Evolutionary conservation across 176 grass and related monocot species (phyloP).

Genomic region (Musa troglodytarum): DNA sequence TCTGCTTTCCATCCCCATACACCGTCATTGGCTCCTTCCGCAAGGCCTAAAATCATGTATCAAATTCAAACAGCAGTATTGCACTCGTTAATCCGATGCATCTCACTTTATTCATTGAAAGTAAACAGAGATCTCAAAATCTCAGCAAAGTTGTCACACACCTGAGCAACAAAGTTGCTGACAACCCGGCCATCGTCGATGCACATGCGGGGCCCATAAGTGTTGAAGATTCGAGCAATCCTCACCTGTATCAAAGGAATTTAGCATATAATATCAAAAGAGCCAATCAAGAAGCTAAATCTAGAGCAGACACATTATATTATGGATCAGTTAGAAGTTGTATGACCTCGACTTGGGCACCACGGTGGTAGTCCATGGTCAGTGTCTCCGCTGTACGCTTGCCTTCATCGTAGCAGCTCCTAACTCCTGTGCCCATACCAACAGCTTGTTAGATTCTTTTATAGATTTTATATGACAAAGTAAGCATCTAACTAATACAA

Average conservation of each 20-base stretch:
- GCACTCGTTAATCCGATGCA: neutral
- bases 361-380: slow-evolving; percentile 96
- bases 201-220: slow-evolving; percentile 92
- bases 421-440: slow-evolving; percentile 36
- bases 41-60: slow-evolving; percentile 44
- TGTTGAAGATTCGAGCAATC: slow-evolving; percentile 96
- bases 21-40: slow-evolving; percentile 92
- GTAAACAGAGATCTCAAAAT: too few relatives aligned
- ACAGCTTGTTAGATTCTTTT: too few relatives aligned
- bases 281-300: neutral
- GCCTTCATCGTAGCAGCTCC: slow-evolving; percentile 94
- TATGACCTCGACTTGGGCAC: slow-evolving; percentile 70
- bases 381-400: slow-evolving; percentile 90
- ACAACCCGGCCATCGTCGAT: slow-evolving; percentile 95
- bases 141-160: neutral
- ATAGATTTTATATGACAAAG: too few relatives aligned
- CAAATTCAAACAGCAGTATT: neutral
- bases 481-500: too few relatives aligned
- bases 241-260: slow-evolving; percentile 40
- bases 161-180: slow-evolving; percentile 97
- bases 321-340: neutral
- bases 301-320: neutral
- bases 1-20: slow-evolving; percentile 97
- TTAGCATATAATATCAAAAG: neutral
- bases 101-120: neutral